Base-by-base conservation (phyloP, 768 basidiomycete genomes). In the Leccinum fibrillosum region DNA sequence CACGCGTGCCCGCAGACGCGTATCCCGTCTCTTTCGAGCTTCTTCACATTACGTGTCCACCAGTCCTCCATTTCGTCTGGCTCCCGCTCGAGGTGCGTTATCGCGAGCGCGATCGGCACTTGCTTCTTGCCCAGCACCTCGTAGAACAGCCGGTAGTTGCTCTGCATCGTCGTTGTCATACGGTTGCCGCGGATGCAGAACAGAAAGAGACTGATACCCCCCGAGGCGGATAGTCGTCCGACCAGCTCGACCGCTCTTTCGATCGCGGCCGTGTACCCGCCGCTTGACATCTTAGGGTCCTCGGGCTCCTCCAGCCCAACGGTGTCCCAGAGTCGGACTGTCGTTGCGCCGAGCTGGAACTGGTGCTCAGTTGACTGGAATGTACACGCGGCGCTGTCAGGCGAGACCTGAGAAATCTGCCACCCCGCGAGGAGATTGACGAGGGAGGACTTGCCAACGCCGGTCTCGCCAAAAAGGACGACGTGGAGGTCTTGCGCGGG, bases 401-500 rank as follows among this genome's bases (percentile, higher is more conserved):
- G 63, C 3, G 70, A 74, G 17, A 65, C 51, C 0, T 54, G 42
- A 9, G 70, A 69, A 30, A 71, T 54, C 15, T 54, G 72, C 64
- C 57, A 74, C 59, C 67, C 72, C 5, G 66, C 63, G 47, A 80
- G 60, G 65, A 80, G 72, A 49, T 80, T 80, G 51, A 72, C 62
- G 34, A 72, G 61, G 10, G 72, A 74, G 28, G 71, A 72, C 48
- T 72, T 72, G 5, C 70, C 70, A n/a, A 64, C 57, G 17, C 78
- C 78, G 0, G 75, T 69, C 53, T 78, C 75, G 0, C 79, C 78
- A 49, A 79, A 80, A 19, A 80, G 54, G 19, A 79, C 64, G 49
- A 79, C 51, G 48, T 75, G 67, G 13, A 68, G 39, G 53, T 69
- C 66, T 44, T 65, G 63, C 0, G 58, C 2, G 39, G 67, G 61